Conservation (phyloP, 2,329 filamentous ascomycete species). For the Epichloe amarillans region DNA sequence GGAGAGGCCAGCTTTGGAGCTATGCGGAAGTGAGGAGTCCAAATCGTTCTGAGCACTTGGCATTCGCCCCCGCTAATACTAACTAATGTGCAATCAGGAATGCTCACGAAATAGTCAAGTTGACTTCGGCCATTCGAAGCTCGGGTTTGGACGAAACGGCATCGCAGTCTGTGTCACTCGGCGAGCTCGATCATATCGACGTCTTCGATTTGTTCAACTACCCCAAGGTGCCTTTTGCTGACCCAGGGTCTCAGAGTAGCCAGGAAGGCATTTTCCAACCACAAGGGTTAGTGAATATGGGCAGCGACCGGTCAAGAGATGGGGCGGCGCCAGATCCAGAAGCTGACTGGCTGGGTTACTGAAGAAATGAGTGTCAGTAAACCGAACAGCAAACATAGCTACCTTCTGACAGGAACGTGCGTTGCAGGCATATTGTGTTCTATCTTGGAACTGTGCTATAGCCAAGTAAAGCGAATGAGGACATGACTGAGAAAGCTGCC, state of each 20-base stretch:
- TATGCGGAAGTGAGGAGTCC: conserved; percentile 25
- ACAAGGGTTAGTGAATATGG: conserved; percentile 5
- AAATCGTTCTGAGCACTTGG: neutral
- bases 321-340: conserved; percentile 7
- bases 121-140: conserved; percentile 22
- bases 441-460: too few species aligned
- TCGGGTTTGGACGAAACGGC: conserved; percentile 26
- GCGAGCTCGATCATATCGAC: conserved; percentile 30
- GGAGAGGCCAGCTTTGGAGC: conserved; percentile 23
- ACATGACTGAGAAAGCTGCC: neutral
- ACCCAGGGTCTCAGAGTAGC: conserved; percentile 1
- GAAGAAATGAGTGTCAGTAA: neutral
- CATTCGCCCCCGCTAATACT: neutral
- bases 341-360: conserved; percentile 10
- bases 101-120: conserved; percentile 24
- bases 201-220: conserved; percentile 35
- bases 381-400: neutral
- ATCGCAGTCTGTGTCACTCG: conserved; percentile 24
- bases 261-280: conserved; percentile 14
- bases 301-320: conserved; percentile 1
- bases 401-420: neutral
- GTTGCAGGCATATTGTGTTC: neutral
- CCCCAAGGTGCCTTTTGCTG: conserved; percentile 19
- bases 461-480: neutral
- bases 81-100: conserved; percentile 15